Conservation (phyloP, 768 basidiomycete species). For the Suillus cothurnatus region DNA sequence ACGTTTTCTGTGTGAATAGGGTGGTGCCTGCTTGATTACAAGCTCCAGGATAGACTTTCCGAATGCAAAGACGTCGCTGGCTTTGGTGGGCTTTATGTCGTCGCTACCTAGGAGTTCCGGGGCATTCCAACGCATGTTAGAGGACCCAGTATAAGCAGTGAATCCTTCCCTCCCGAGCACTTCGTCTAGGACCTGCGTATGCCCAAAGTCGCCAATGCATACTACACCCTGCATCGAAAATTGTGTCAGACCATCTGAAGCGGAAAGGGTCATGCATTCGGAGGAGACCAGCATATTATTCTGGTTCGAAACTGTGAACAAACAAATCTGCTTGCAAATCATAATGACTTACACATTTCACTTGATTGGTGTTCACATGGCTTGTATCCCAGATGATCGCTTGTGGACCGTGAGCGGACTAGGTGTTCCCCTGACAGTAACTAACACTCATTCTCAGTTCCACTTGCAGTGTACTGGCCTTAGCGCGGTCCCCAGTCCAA, state of each 20-base stretch:
- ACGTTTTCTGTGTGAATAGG: conserved; percentile 48
- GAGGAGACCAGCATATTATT: conserved; percentile 59
- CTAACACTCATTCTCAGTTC: conserved; percentile 50
- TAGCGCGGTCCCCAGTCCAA: conserved; percentile 54
- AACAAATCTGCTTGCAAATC: neutral
- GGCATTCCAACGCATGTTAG: conserved; percentile 60
- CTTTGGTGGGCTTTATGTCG: conserved; percentile 43
- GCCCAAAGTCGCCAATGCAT: conserved; percentile 64
- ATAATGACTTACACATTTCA: conserved; percentile 56
- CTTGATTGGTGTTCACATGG: conserved; percentile 13
- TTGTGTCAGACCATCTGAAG: neutral
- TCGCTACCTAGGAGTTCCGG: conserved; percentile 58
- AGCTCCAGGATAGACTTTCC: conserved; percentile 65
- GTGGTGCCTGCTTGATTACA: conserved; percentile 52
- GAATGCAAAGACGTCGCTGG: conserved; percentile 58
- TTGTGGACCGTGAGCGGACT: conserved; percentile 66
- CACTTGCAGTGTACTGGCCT: conserved; percentile 71
- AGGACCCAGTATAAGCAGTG: conserved; percentile 45
- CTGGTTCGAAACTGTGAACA: conserved; percentile 30
- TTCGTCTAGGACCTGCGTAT: conserved; percentile 62
- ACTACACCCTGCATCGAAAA: conserved; percentile 46
- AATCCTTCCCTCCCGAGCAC: conserved; percentile 52
- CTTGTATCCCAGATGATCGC: conserved; percentile 70
- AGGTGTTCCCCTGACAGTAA: neutral
- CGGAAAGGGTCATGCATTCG: conserved; percentile 28